These are phyloP conservation scores for Apocynum venetum DNA, from an alignment of 257 asterid genomes.

Conservation along the genomic window DNA sequence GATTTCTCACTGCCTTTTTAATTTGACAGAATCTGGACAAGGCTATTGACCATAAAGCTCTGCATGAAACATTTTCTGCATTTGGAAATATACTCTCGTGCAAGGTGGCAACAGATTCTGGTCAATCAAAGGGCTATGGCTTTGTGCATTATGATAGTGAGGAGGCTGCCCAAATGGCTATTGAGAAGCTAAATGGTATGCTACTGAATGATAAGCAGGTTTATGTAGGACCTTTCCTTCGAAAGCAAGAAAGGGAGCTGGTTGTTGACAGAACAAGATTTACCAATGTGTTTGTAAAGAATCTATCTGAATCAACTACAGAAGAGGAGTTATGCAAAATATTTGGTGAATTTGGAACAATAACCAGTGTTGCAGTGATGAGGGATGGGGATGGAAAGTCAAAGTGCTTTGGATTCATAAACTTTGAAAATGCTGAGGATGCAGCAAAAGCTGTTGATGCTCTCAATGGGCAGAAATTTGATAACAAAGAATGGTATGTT, in stretches of 20 bases:
- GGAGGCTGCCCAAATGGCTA: conserved; percentile 83
- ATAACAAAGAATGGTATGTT: conserved; percentile 80
- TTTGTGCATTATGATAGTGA: conserved; percentile 82
- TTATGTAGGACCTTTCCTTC: conserved; percentile 76
- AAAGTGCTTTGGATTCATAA: conserved; percentile 83
- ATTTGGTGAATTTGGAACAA: conserved; percentile 66
- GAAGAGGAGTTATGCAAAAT: conserved; percentile 64
- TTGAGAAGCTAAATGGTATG: conserved; percentile 86
- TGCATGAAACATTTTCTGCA: conserved; percentile 77
- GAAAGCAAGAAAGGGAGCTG: conserved; percentile 85
- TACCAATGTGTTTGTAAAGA: conserved; percentile 84
- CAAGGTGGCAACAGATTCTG: conserved; percentile 76
- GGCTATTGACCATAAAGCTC: conserved; percentile 88
- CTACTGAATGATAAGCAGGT: conserved; percentile 83
- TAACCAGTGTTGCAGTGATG: conserved; percentile 73
- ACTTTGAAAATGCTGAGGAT: conserved; percentile 85
- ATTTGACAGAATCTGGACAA: conserved; percentile 72
- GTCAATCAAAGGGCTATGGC: conserved; percentile 85
- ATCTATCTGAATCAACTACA: conserved; percentile 62
- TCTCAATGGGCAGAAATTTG: conserved; percentile 63
- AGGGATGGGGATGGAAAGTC: conserved; percentile 83
- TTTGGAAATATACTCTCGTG: conserved; percentile 80
- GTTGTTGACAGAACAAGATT: conserved; percentile 57
- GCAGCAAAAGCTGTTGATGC: conserved; percentile 86
- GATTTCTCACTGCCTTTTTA: neutral